Conservation (phyloP, 345 rosid species). For the Erucastrum elatum region DNA sequence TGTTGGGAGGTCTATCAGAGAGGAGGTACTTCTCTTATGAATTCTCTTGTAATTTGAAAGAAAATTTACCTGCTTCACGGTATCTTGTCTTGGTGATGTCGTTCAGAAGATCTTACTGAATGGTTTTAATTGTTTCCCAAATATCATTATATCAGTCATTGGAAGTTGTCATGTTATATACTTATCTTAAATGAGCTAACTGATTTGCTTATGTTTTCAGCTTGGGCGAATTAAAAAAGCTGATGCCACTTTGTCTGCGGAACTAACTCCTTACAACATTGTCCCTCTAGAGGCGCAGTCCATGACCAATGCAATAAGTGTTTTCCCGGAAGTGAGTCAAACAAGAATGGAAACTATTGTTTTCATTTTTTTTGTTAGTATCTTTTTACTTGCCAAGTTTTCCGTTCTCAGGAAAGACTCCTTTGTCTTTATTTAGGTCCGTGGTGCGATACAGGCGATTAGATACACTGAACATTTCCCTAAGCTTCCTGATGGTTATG, state of each 20-base stretch:
- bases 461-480: constrained; percentile 81
- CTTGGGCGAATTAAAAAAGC: constrained; percentile 64
- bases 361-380: constrained; percentile 2
- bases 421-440: constrained; percentile 57
- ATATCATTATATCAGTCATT: background rate
- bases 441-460: constrained; percentile 83
- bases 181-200: constrained; percentile 16
- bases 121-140: background rate
- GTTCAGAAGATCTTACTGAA: constrained; percentile 7
- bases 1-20: constrained; percentile 79
- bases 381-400: constrained; percentile 10
- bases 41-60: background rate
- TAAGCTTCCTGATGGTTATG: constrained; percentile 66
- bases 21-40: constrained; percentile 60
- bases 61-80: background rate
- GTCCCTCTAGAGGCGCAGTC: constrained; percentile 89
- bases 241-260: constrained; percentile 66
- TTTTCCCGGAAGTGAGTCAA: constrained; percentile 84
- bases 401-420: constrained; percentile 12
- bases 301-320: constrained; percentile 79
- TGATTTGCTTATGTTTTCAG: constrained; percentile 48
- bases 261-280: constrained; percentile 84
- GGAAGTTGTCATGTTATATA: constrained; percentile 14
- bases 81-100: constrained; percentile 22
- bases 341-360: constrained; percentile 12